A percentile compares a stretch with the other conserved stretches of the same genome.
Evolutionary conservation across 2,329 filamentous ascomycete genomes (phyloP).

Genomic region (Ascochyta fabae): DNA sequence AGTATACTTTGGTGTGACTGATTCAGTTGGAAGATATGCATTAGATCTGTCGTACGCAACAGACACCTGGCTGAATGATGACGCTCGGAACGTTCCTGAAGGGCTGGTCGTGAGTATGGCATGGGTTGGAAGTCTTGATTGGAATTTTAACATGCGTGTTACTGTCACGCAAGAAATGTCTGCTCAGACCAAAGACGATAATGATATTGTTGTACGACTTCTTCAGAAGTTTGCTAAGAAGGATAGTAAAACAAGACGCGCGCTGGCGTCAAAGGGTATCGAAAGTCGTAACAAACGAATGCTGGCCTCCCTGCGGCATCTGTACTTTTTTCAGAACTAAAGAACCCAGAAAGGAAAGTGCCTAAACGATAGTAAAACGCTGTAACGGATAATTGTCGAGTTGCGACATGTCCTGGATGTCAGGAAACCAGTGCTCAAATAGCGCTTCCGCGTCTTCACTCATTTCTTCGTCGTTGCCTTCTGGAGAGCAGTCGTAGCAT

Average conservation of each 20-base stretch:
- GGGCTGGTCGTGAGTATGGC: not conserved
- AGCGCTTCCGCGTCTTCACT: slow-evolving; percentile 45
- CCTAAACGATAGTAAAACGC: slow-evolving; percentile 39
- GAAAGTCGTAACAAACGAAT: slow-evolving; percentile 10
- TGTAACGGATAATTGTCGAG: slow-evolving; percentile 40
- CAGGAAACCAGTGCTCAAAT: slow-evolving; percentile 46
- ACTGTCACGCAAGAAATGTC: not conserved
- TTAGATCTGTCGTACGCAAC: not conserved
- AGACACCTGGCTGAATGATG: not conserved
- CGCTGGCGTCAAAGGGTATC: slow-evolving; percentile 14
- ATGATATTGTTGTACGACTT: not conserved
- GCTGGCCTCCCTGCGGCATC: slow-evolving; percentile 5
- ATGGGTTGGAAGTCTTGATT: not conserved
- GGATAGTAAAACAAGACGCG: not conserved
- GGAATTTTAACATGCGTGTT: not conserved
- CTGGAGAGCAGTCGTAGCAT: slow-evolving; percentile 44
- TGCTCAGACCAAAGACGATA: not conserved
- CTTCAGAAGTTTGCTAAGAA: not conserved
- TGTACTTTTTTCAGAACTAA: not conserved
- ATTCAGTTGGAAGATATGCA: not conserved
- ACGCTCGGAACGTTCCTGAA: no score
- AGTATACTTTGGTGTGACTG: not conserved
- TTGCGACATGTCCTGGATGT: slow-evolving; percentile 46
- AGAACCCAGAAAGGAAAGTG: not conserved
- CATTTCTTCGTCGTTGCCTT: slow-evolving; percentile 36